These are phyloP conservation scores for Cutaneotrichosporon arboriforme DNA, from an alignment of 1,284 basidiomycete genomes.

Conservation along the genomic window DNA sequence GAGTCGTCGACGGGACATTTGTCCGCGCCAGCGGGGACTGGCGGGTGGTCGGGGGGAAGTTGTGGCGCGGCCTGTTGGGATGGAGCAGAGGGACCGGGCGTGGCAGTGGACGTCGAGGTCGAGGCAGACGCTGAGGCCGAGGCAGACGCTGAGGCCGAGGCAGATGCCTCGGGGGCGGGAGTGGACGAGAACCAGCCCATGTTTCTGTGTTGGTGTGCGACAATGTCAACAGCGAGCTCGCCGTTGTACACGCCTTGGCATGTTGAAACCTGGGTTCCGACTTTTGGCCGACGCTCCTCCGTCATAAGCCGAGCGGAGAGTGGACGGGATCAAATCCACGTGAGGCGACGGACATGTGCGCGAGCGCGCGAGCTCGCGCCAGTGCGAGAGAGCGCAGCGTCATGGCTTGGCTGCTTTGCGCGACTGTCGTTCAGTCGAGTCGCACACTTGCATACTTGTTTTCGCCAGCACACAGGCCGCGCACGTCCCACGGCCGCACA, in stretches of 20 bases:
- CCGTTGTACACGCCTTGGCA: too few species aligned
- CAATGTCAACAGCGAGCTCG: not conserved
- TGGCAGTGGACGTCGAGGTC: not conserved
- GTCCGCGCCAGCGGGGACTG: conserved; percentile 40
- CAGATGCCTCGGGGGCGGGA: not conserved
- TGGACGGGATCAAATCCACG: conserved; percentile 10
- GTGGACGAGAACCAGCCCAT: conserved; percentile 10
- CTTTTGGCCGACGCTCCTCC: conserved; percentile 5
- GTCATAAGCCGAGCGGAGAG: not conserved
- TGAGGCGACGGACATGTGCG: not conserved
- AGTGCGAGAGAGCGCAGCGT: too few species aligned
- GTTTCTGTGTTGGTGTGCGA: not conserved
- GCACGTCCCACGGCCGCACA: too few species aligned
- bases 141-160: not conserved
- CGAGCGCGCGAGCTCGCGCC: too few species aligned
- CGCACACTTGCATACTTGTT: too few species aligned
- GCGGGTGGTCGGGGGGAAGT: conserved; percentile 19
- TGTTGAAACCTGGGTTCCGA: not conserved
- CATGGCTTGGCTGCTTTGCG: too few species aligned
- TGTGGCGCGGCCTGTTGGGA: too few species aligned
- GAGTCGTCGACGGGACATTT: conserved; percentile 67
- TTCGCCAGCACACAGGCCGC: too few species aligned
- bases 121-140: not conserved
- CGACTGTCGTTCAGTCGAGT: too few species aligned
- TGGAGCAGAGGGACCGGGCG: not conserved